Evolutionary conservation across 306 rosid genomes (phyloP).

Genomic region (Lathyrus tuberosus): DNA sequence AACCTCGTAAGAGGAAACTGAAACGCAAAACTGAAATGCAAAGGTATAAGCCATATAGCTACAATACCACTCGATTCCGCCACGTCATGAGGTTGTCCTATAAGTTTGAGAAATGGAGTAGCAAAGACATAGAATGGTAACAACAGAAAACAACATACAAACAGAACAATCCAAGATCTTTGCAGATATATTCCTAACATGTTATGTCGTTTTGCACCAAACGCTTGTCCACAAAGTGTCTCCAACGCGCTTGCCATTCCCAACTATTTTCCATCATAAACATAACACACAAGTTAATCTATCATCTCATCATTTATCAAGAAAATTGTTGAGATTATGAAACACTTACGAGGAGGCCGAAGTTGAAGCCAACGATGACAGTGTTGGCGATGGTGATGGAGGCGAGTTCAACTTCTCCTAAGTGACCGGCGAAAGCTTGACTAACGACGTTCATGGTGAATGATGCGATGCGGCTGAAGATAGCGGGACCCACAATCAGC

Average conservation of each 20-base stretch:
- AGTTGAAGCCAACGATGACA: constrained; percentile 72
- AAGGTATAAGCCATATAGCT: constrained; percentile 70
- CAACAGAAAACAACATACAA: constrained; percentile 52
- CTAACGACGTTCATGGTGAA: constrained; percentile 75
- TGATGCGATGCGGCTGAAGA: constrained; percentile 63
- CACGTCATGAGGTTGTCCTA: constrained; percentile 67
- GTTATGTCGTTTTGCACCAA: constrained; percentile 60
- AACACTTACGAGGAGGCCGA: constrained; percentile 78
- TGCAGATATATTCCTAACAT: constrained; percentile 75
- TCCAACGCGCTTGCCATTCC: constrained; percentile 90
- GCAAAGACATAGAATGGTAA: constrained; percentile 63
- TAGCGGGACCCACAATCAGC: constrained; percentile 74
- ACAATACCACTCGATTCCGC: constrained; percentile 60
- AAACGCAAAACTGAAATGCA: constrained; percentile 82
- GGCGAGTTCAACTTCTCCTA: constrained; percentile 70
- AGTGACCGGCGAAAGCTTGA: constrained; percentile 82
- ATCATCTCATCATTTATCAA: too few relatives aligned
- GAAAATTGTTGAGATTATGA: too few relatives aligned
- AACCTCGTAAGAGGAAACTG: constrained; percentile 74
- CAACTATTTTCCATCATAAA: constrained; percentile 37
- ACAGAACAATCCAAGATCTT: constrained; percentile 70
- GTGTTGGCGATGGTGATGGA: constrained; percentile 71
- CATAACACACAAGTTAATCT: too few relatives aligned
- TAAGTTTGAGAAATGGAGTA: constrained; percentile 51
- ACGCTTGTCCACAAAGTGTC: constrained; percentile 84